phyloP scores from a whole-genome alignment of 2,329 filamentous ascomycete genomes.

The Orbilia quercus region DNA sequence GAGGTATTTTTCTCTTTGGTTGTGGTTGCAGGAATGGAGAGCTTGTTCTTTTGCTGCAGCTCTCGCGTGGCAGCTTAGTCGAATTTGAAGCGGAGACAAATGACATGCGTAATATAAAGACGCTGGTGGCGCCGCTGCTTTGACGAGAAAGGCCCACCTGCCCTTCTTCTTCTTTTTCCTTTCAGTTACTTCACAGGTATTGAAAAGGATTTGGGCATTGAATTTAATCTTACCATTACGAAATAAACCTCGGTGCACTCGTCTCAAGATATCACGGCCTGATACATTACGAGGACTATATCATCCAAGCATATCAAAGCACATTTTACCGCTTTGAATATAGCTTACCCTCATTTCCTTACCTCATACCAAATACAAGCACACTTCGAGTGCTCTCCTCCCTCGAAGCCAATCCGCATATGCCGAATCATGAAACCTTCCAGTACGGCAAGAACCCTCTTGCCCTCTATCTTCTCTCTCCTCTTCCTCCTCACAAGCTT shows the following conservation, averaged over 20 bases:
- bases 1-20: conserved; percentile 2
- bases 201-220: neutral
- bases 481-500: conserved; percentile 42
- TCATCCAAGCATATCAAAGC: no score
- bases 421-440: conserved; percentile 37
- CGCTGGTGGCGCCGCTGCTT: conserved; percentile 21
- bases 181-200: neutral
- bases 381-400: conserved; percentile 6
- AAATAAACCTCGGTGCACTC: no score
- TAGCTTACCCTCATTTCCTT: neutral
- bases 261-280: no score
- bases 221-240: no score
- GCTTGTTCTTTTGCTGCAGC: conserved; percentile 26
- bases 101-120: conserved; percentile 24
- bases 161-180: conserved; percentile 11
- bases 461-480: conserved; percentile 52
- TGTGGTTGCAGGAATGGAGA: conserved; percentile 1
- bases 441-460: conserved; percentile 41
- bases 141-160: conserved; percentile 42
- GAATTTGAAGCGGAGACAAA: conserved; percentile 1
- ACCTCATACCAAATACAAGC: neutral
- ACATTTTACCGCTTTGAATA: no score
- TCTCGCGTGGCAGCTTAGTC: conserved; percentile 43
- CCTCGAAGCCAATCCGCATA: neutral
- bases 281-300: no score